Evolutionary conservation across 2,329 filamentous ascomycete species (phyloP).

Genomic region (Pseudopyrenochaeta lycopersici): DNA sequence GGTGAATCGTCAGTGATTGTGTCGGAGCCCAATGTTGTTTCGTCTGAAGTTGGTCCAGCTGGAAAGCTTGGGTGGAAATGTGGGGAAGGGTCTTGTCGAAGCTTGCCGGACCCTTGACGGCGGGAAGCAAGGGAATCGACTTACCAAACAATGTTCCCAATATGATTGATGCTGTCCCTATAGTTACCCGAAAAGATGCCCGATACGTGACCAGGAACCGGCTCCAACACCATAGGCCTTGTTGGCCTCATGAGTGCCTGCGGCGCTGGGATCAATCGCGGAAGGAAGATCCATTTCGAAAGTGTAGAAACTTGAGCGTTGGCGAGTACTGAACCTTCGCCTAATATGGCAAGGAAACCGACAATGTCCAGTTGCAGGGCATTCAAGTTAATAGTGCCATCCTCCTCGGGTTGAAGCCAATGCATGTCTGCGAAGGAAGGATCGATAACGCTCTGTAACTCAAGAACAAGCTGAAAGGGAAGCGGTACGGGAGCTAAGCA

Average conservation of each 20-base stretch:
- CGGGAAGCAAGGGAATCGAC: slow-evolving; percentile 6
- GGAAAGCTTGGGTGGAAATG: slow-evolving; percentile 1
- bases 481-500: slow-evolving; percentile 27
- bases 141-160: slow-evolving; percentile 58
- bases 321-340: slow-evolving; percentile 60
- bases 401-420: slow-evolving; percentile 44
- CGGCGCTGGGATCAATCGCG: slow-evolving; percentile 60
- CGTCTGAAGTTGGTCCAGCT: background rate
- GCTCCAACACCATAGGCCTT: slow-evolving; percentile 54
- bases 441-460: slow-evolving; percentile 3
- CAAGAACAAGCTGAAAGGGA: slow-evolving; percentile 13
- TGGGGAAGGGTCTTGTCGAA: slow-evolving; percentile 10
- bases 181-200: slow-evolving; percentile 59
- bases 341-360: slow-evolving; percentile 63
- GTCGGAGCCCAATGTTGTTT: background rate
- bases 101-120: background rate
- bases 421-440: slow-evolving; percentile 33
- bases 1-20: background rate
- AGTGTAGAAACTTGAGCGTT: slow-evolving; percentile 62
- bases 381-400: slow-evolving; percentile 33
- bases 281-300: slow-evolving; percentile 59
- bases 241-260: slow-evolving; percentile 59
- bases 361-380: slow-evolving; percentile 64
- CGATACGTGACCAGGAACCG: slow-evolving; percentile 52
- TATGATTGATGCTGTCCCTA: slow-evolving; percentile 57